phyloP scores from a whole-genome alignment of 192 early-diverging fungal genomes.

The Backusella liffmaniae region DNA sequence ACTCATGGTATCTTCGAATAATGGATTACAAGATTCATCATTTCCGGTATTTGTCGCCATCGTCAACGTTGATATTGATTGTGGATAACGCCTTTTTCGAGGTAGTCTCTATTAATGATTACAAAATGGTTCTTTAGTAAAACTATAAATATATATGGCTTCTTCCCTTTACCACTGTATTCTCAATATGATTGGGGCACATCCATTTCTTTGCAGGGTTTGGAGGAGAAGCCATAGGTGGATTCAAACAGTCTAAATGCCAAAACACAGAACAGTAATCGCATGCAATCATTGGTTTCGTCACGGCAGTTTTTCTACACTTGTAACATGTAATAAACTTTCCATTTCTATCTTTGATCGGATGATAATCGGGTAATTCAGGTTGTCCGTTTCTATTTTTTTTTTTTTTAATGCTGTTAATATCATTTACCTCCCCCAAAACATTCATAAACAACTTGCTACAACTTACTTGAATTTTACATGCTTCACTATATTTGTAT shows the following conservation, averaged over 20 bases:
- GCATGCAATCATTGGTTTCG: constrained; percentile 45
- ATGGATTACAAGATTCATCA: background rate
- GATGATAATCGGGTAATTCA: constrained; percentile 33
- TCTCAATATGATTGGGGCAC: constrained; percentile 53
- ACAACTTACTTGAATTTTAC: constrained; percentile 17
- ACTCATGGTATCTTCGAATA: background rate
- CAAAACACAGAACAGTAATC: constrained; percentile 52
- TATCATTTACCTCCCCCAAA: background rate
- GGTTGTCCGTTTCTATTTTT: constrained; percentile 24
- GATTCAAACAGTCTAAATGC: constrained; percentile 56
- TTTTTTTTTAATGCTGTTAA: background rate
- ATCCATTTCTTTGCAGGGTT: constrained; percentile 48
- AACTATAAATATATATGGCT: background rate
- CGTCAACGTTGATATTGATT: background rate
- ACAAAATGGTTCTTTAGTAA: background rate
- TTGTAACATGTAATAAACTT: constrained; percentile 39
- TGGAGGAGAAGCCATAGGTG: constrained; percentile 47
- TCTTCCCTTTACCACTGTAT: constrained; percentile 34
- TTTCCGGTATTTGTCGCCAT: background rate
- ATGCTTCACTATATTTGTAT: constrained; percentile 35
- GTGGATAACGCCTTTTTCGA: background rate
- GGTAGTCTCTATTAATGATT: background rate
- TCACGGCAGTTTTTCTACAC: constrained; percentile 41
- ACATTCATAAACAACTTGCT: background rate
- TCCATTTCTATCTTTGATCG: constrained; percentile 37